Evolutionary conservation across 306 rosid species (phyloP).

Genomic region (Cucumis hystrix): DNA sequence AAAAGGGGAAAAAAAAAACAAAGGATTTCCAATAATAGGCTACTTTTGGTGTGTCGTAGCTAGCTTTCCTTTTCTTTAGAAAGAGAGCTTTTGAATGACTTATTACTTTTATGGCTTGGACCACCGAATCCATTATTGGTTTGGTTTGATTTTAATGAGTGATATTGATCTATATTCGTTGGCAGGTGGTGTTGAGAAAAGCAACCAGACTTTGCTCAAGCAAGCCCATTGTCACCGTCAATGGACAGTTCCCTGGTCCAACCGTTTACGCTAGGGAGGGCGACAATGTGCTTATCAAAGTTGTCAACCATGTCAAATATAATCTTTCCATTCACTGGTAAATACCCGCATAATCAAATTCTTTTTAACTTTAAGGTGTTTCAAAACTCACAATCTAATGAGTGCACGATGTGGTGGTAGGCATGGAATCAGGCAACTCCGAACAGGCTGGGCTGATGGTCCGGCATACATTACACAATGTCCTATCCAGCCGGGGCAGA

Average conservation of each 20-base stretch:
- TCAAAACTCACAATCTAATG: not conserved
- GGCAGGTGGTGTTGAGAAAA: slow-evolving; percentile 55
- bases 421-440: slow-evolving; percentile 75
- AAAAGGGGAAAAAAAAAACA: not conserved
- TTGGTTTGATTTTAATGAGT: not conserved
- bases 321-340: slow-evolving; percentile 75
- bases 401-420: slow-evolving; percentile 14
- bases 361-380: not conserved
- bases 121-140: not conserved
- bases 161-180: not conserved
- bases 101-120: not conserved
- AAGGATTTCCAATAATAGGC: not conserved
- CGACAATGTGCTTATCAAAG: slow-evolving; percentile 60
- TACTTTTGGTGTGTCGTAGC: not conserved
- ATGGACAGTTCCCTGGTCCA: slow-evolving; percentile 83
- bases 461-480: slow-evolving; percentile 84
- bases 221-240: slow-evolving; percentile 62
- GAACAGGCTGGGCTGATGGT: slow-evolving; percentile 90
- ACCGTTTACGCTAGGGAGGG: slow-evolving; percentile 77
- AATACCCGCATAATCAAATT: not conserved
- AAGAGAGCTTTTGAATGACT: not conserved
- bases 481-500: slow-evolving; percentile 63
- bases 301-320: slow-evolving; percentile 47
- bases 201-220: slow-evolving; percentile 45
- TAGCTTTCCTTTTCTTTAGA: not conserved